phyloP scores from a whole-genome alignment of 768 basidiomycete species.

The Tricholoma saponaceum region DNA sequence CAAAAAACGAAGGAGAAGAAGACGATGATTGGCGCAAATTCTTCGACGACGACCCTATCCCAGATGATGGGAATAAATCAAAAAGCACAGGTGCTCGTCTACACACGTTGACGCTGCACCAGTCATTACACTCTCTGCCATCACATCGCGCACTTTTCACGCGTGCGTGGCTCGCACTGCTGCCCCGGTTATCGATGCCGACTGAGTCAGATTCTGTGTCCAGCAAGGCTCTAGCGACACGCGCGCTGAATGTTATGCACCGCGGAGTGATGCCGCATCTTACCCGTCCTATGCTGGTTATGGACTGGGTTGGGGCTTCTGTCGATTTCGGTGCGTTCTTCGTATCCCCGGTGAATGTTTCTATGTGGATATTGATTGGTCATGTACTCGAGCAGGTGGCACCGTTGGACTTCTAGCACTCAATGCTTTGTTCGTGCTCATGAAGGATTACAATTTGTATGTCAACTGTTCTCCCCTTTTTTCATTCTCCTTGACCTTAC shows the following conservation, averaged over 20 bases:
- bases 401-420: conserved; percentile 83
- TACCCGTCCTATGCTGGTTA: conserved; percentile 71
- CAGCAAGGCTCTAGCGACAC: conserved; percentile 40
- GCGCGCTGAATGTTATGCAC: conserved; percentile 77
- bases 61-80: conserved; percentile 26
- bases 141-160: conserved; percentile 83
- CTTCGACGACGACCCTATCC: conserved; percentile 61
- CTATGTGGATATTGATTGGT: background rate
- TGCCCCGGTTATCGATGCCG: conserved; percentile 51
- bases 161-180: conserved; percentile 69
- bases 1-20: conserved; percentile 24
- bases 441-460: conserved; percentile 90
- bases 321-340: conserved; percentile 63
- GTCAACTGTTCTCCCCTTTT: conserved; percentile 23
- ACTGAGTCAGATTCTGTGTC: conserved; percentile 23
- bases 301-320: conserved; percentile 88
- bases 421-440: conserved; percentile 87
- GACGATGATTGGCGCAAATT: conserved; percentile 80
- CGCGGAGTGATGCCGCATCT: conserved; percentile 79
- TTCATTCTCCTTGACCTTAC: conserved; percentile 1
- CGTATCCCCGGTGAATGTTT: conserved; percentile 17
- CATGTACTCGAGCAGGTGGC: conserved; percentile 51
- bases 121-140: conserved; percentile 69
- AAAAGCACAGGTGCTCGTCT: conserved; percentile 43
- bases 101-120: conserved; percentile 67